Evolutionary conservation across 129 eudicot species (phyloP), one percentile per base, ranked within the genome.

Genomic region (Lactuca saligna): DNA sequence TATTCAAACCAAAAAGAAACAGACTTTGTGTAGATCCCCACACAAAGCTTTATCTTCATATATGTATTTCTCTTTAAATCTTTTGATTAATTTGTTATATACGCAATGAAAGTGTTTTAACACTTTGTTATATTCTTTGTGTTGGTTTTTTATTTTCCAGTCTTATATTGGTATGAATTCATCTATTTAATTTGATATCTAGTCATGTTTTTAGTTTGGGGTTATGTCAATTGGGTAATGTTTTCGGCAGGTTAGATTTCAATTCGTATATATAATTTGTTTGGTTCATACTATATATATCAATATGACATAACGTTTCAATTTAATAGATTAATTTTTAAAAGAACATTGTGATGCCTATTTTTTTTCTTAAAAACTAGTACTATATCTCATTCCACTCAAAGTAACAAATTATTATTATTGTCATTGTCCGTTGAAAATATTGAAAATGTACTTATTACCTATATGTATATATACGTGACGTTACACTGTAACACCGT

Each of bases 1-100:
- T 51, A 76, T 76, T 68, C 65, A 76, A 75, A 76, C 63, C 70
- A 61, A 76, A 68, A 61, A 69, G 38, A 60, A 68, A 69, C 69
- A 61, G 69, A 61, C 13, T 75, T 61, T 69, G 58, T 50, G 64
- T 54, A 61, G 41, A 31, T 76, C 75, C 72, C 73, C 50, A 61
- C 29, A 76, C 57, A 61, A 68, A 76, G 35, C 38, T 35, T 53
- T 48, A 61, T 62, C 29, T 69, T 31, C 38, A 75, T 20, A 58
- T 3, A 35, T 53, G 8, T 53, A 8, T 42, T 41, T 25, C 14
- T 6, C 32, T 17, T 44, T n/a, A 29, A 56, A 20, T 17, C 31
- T 44, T 70, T 58, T 59, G 35, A 70, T 58, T 59, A 17, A 70
- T 58, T 44, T 70, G 31, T 57, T 38, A 6, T 17, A 57, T 58